Evolutionary conservation across 495 filamentous ascomycete genomes (phyloP), one percentile per base, ranked within the genome.

Genomic region (Penicilliopsis zonata): DNA sequence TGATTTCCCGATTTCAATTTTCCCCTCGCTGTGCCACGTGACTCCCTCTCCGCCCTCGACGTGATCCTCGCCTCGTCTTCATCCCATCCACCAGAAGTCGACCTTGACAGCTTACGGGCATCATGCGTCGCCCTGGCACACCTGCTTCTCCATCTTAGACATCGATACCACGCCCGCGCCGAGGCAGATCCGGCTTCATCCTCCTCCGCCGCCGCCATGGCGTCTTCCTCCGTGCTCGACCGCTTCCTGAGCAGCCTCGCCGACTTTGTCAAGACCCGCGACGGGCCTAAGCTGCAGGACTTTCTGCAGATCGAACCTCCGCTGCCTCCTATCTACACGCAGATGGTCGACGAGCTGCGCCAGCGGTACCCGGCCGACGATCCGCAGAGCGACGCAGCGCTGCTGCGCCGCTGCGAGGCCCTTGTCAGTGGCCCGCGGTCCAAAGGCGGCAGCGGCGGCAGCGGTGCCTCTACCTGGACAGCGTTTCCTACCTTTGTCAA

Each of bases 401-500:
- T 94, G 18, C 70, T 78, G 40, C 67, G 65, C 30, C 68, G 69
- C 33, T 70, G 69, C 44, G 63, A 59, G 25, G 46, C 40, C 0
- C 50, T 77, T 16, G 64, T 90, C 23, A n/a, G n/a, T n/a, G n/a
- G n/a, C 55, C 79, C 34, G 60, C 72, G 48, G 52, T 54, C 37
- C 47, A 76, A 38, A 61, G n/a, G n/a, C n/a, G n/a, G n/a, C 55
- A 78, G 33, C 59, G 72, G 48, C 53, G 53, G 36, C 47, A 76
- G 38, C 60, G 69, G 74, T 41, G 72, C 74, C 13, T 71, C 72
- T 8, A 63, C 80, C 1, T 90, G 83, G 80, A 66, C 72, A 0
- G 70, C 76, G 0, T 88, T 93, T 45, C 62, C 75, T 19, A 69
- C 72, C 0, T 88, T 92, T 46, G 68, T 88, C 49, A 78, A 72